phyloP scores from a whole-genome alignment of 371 early-diverging fungal species.

The Capillidium heterosporum region DNA sequence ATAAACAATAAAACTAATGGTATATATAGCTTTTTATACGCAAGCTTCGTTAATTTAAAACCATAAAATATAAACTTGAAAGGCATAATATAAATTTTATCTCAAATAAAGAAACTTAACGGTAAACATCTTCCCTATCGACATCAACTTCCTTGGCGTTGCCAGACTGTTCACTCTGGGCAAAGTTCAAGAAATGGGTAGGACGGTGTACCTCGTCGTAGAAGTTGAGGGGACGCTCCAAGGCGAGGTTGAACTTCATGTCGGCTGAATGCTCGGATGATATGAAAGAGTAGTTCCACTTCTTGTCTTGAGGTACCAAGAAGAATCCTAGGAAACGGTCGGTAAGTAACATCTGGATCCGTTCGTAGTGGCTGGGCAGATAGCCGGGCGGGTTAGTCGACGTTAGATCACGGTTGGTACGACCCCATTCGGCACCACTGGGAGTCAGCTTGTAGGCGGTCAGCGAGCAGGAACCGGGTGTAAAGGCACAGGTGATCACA shows the following conservation, averaged over 20 bases:
- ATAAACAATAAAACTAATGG: no score
- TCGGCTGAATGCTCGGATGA: slow-evolving; percentile 76
- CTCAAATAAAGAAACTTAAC: no score
- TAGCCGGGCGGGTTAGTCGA: slow-evolving; percentile 74
- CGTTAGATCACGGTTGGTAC: slow-evolving; percentile 47
- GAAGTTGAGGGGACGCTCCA: slow-evolving; percentile 90
- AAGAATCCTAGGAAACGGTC: slow-evolving; percentile 94
- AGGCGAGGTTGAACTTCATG: slow-evolving; percentile 73
- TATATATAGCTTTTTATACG: no score
- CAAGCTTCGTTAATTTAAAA: no score
- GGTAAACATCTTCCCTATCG: slow-evolving; percentile 39
- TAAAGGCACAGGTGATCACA: slow-evolving; percentile 83
- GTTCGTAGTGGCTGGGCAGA: slow-evolving; percentile 73
- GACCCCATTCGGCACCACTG: slow-evolving; percentile 90
- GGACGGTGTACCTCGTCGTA: slow-evolving; percentile 93
- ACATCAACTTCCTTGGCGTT: slow-evolving; percentile 35
- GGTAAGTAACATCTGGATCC: slow-evolving; percentile 84
- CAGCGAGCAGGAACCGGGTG: slow-evolving; percentile 92
- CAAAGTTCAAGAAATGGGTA: slow-evolving; percentile 88
- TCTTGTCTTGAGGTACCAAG: slow-evolving; percentile 85
- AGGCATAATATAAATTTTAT: no score
- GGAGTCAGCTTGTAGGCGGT: slow-evolving; percentile 91
- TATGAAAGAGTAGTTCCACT: slow-evolving; percentile 97
- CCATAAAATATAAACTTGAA: no score
- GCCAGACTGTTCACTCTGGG: slow-evolving; percentile 52